These are phyloP conservation scores for Dovyalis caffra DNA, from an alignment of 345 rosid genomes.

Conservation along the genomic window DNA sequence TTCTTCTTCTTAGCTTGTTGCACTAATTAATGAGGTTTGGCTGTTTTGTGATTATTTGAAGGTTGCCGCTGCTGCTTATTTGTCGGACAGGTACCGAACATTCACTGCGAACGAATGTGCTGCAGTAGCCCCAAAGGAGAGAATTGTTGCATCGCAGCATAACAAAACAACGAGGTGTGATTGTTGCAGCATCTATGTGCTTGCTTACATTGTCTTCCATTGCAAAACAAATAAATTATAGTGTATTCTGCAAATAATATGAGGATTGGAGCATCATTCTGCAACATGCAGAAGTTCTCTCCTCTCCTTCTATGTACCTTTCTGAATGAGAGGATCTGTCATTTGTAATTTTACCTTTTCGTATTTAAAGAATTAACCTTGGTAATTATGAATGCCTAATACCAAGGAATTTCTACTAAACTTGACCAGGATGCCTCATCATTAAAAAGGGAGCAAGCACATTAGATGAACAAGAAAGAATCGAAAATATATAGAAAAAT, in stretches of 20 bases:
- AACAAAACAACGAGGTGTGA: background rate
- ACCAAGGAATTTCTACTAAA: background rate
- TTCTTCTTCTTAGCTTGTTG: background rate
- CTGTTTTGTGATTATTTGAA: constrained; percentile 17
- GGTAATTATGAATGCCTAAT: background rate
- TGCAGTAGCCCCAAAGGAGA: constrained; percentile 8
- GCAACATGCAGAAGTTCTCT: background rate
- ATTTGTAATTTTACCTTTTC: background rate
- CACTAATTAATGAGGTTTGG: background rate
- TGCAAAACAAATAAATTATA: background rate
- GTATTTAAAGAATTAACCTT: background rate
- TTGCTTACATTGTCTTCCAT: background rate
- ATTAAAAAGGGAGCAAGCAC: background rate
- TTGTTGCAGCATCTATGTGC: background rate
- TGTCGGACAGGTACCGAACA: background rate
- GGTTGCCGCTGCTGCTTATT: constrained; percentile 40
- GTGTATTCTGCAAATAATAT: no score
- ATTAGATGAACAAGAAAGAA: background rate
- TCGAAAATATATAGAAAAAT: background rate
- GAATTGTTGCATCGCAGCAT: constrained; percentile 19
- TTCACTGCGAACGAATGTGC: constrained; percentile 27
- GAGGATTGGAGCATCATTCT: background rate
- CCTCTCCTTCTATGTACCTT: background rate
- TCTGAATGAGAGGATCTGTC: background rate
- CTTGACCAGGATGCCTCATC: background rate